Base-by-base conservation (phyloP, 768 basidiomycete species). In the Leccinellum rugosiceps region DNA sequence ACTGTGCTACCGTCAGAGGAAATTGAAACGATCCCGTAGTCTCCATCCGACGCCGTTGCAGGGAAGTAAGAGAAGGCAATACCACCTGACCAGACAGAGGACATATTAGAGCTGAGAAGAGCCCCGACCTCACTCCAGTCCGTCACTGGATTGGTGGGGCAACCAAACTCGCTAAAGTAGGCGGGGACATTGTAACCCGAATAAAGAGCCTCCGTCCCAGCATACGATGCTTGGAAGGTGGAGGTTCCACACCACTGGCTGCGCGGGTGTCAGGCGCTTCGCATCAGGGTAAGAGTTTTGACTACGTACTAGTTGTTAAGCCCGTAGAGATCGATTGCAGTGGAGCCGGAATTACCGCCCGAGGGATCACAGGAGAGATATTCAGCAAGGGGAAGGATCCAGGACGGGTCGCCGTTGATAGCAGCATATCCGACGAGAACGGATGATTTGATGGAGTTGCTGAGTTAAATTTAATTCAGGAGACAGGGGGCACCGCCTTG, bases 51-150 rank as follows among this genome's bases (percentile, higher is more conserved):
- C 62, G 86, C 87, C n/a, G 67, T 48, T 19, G 91, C 91, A 2
- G 90, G 88, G 82, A 96, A 94, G 73, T 95, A 96, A 50, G 86
- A 87, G 72, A 92, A 93, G 4, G 94, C 93, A 53, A 96, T 63
- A 52, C 91, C 94, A 59, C 94, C 94, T 31, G 90, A 93, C 86
- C 89, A 96, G 50, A 88, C 85, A 55, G 84, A 73, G 19, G 85
- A 80, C 83, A 94, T 91, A 7, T 87, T 72, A 11, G 80, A 68
- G 58, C 87, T 81, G 70, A 91, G 90, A 26, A 96, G 78, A 26
- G 87, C 83, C 48, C 72, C 78, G 14, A 85, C 83, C 69, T 97
- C 94, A 34, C 85, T 86, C 92, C 92, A 97, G 44, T 56, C 46
- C 32, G 85, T 74, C 65, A 89, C 84, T 50, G 90, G 81, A 21